phyloP scores from a whole-genome alignment of 2,329 filamentous ascomycete genomes.

The Pseudomassariella vexata region DNA sequence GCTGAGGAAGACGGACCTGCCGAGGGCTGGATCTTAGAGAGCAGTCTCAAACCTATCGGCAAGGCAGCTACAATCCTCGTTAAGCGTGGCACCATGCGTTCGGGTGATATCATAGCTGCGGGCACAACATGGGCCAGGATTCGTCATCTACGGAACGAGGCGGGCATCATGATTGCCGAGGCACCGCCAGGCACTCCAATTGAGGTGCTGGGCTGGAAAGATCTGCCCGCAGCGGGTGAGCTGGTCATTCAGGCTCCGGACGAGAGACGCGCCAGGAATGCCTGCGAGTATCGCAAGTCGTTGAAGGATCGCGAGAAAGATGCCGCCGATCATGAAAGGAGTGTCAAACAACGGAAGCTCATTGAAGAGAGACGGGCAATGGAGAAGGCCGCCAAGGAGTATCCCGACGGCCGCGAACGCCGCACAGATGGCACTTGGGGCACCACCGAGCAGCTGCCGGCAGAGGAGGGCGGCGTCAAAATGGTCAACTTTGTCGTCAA shows the following conservation, averaged over 20 bases:
- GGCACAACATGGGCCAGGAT: conserved; percentile 85
- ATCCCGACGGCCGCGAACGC: conserved; percentile 16
- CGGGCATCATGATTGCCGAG: conserved; percentile 63
- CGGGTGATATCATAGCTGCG: conserved; percentile 79
- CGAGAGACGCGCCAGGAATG: conserved; percentile 72
- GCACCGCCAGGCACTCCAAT: conserved; percentile 85
- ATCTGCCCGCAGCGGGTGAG: conserved; percentile 75
- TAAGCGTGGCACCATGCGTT: conserved; percentile 75
- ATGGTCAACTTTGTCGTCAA: conserved; percentile 81
- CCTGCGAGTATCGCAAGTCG: conserved; percentile 70
- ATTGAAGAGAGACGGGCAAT: conserved; percentile 56
- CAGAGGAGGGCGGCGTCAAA: conserved; percentile 37
- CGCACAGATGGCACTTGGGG: conserved; percentile 19
- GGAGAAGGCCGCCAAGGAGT: conserved; percentile 42
- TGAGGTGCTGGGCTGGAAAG: conserved; percentile 91
- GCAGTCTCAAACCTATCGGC: conserved; percentile 77
- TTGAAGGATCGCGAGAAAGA: conserved; percentile 66
- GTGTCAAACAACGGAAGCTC: conserved; percentile 59
- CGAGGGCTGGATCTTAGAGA: conserved; percentile 93
- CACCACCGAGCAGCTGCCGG: conserved; percentile 22
- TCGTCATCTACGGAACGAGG: conserved; percentile 79
- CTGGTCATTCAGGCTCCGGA: conserved; percentile 77
- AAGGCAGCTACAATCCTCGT: conserved; percentile 86
- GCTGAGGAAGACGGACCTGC: conserved; percentile 70
- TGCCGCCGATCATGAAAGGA: conserved; percentile 70